Evolutionary conservation across 1,284 basidiomycete species (phyloP).

Genomic region (Agroathelia rolfsii): DNA sequence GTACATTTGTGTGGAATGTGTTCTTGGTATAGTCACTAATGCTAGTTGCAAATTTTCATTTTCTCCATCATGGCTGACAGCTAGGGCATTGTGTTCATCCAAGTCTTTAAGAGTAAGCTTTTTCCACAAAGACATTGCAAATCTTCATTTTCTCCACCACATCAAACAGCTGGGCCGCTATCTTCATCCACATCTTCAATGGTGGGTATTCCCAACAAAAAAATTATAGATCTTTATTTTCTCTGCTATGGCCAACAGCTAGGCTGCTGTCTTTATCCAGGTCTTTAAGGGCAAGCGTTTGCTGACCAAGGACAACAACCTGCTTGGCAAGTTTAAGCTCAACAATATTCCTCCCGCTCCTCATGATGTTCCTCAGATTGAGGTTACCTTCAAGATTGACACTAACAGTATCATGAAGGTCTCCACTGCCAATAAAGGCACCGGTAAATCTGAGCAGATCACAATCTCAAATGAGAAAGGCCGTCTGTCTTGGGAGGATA

Average conservation of each 20-base stretch:
- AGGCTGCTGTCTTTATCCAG: conserved; percentile 97
- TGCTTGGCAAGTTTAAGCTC: conserved; percentile 98
- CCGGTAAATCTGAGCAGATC: conserved; percentile 93
- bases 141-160: no score
- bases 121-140: no score
- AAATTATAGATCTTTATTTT: no score
- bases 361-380: conserved; percentile 96
- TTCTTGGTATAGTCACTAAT: conserved; percentile 77
- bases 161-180: no score
- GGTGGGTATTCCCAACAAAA: no score
- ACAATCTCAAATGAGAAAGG: conserved; percentile 99
- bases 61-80: no score
- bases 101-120: no score
- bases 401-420: conserved; percentile 98
- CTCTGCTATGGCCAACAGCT: no score
- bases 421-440: conserved; percentile 93
- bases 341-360: conserved; percentile 96
- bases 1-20: conserved; percentile 75
- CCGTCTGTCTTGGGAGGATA: conserved; percentile 96
- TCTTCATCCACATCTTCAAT: no score
- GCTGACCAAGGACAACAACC: conserved; percentile 98
- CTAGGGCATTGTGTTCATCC: no score
- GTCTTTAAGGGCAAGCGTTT: conserved; percentile 99
- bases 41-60: no score
- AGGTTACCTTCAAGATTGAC: conserved; percentile 98